Evolutionary conservation across 2,329 filamentous ascomycete genomes (phyloP).

Genomic region (Sclerotinia minor): DNA sequence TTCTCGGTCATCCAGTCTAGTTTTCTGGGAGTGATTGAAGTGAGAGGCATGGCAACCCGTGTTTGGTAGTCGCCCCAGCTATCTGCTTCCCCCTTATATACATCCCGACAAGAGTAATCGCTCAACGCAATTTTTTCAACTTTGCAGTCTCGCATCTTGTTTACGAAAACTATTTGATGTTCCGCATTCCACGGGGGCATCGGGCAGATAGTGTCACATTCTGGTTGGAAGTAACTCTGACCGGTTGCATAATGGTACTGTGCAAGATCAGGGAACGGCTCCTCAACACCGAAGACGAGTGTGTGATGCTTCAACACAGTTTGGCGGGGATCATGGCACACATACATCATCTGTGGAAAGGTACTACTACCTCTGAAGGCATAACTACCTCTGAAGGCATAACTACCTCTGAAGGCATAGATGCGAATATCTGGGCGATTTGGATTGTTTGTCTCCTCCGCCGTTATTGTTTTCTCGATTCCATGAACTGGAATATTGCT

Average conservation of each 20-base stretch:
- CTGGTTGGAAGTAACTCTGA: neutral
- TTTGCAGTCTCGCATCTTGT: neutral
- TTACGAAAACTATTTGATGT: neutral
- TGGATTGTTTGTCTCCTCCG: neutral
- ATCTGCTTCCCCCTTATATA: neutral
- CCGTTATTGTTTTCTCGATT: neutral
- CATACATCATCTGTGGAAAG: neutral
- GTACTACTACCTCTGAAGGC: neutral
- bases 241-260: neutral
- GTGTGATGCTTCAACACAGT: neutral
- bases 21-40: neutral
- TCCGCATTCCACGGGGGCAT: neutral
- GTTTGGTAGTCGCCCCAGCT: neutral
- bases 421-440: neutral
- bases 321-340: neutral
- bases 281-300: neutral
- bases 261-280: neutral
- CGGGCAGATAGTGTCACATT: neutral
- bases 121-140: neutral
- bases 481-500: neutral
- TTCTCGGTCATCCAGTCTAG: neutral
- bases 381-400: no score
- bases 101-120: neutral
- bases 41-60: no score
- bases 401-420: neutral